A percentile compares a stretch with the other conserved stretches of the same genome.
phyloP scores from a whole-genome alignment of 2,329 filamentous ascomycete genomes.

The Colletotrichum tamarilloi region DNA sequence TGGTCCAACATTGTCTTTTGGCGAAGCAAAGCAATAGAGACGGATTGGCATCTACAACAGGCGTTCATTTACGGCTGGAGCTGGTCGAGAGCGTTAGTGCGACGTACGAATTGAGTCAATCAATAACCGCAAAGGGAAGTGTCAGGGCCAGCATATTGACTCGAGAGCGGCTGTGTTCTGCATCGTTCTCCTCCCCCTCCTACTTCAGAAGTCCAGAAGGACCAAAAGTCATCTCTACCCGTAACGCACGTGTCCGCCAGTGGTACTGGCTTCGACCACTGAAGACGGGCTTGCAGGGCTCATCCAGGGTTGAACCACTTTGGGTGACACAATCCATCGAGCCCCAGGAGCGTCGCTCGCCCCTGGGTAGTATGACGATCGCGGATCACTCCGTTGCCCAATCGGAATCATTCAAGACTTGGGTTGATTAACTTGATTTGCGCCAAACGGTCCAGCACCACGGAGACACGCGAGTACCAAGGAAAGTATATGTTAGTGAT shows the following conservation, averaged over 20 bases:
- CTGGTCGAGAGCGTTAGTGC: background rate
- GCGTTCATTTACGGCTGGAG: background rate
- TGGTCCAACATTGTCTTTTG: background rate
- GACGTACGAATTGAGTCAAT: background rate
- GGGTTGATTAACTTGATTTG: background rate
- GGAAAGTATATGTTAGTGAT: background rate
- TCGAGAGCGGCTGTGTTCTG: slow-evolving; percentile 8
- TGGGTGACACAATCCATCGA: slow-evolving; percentile 30
- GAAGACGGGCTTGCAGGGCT: background rate
- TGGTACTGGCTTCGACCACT: background rate
- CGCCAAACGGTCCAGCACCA: background rate
- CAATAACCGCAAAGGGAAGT: background rate
- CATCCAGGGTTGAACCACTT: slow-evolving; percentile 10
- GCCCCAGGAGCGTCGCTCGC: background rate
- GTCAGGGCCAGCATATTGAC: slow-evolving; percentile 19
- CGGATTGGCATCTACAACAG: background rate
- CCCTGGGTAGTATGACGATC: slow-evolving; percentile 16
- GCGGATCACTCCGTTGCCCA: background rate
- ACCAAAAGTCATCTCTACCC: slow-evolving; percentile 10
- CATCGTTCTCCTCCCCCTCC: background rate
- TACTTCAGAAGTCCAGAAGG: background rate
- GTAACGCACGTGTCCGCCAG: slow-evolving; percentile 26
- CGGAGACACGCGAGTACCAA: background rate
- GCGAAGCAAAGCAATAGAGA: background rate
- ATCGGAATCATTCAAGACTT: slow-evolving; percentile 30